Conservation (phyloP, 257 asterid genomes). For the Fraxinus quadrangulata region DNA sequence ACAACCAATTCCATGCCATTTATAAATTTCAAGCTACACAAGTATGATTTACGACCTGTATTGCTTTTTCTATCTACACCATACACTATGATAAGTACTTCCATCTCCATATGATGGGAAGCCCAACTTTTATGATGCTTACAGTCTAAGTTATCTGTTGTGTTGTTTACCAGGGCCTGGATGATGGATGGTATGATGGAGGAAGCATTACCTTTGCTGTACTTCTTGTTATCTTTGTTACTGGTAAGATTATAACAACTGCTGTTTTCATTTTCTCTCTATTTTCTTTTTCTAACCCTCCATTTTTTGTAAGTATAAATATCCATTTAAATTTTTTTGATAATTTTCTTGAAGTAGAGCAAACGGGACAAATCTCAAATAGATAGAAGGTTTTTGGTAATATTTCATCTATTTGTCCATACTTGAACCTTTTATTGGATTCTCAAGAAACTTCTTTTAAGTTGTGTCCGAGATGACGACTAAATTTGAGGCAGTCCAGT, state of each 20-base stretch:
- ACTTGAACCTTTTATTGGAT: background rate
- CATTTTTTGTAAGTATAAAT: background rate
- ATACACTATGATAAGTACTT: conserved; percentile 8
- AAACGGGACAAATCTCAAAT: background rate
- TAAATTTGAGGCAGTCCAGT: background rate
- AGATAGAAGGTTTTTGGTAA: conserved; percentile 19
- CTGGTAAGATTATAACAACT: conserved; percentile 49
- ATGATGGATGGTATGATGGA: conserved; percentile 97
- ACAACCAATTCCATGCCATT: background rate
- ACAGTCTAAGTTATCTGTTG: background rate
- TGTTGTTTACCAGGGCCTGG: conserved; percentile 55
- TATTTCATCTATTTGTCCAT: background rate
- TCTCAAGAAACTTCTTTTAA: background rate
- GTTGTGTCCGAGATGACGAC: background rate
- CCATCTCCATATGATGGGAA: conserved; percentile 14
- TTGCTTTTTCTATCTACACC: conserved; percentile 6
- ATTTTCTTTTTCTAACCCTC: conserved; percentile 6
- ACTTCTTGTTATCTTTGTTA: conserved; percentile 84
- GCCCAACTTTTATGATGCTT: background rate
- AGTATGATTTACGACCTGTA: conserved; percentile 4
- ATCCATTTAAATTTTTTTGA: background rate
- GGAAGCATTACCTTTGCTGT: conserved; percentile 96
- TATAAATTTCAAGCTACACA: background rate
- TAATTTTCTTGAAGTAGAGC: background rate
- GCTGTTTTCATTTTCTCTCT: background rate